Conservation (phyloP, 371 early-diverging fungal genomes). For the Actinomortierella wolfii region DNA sequence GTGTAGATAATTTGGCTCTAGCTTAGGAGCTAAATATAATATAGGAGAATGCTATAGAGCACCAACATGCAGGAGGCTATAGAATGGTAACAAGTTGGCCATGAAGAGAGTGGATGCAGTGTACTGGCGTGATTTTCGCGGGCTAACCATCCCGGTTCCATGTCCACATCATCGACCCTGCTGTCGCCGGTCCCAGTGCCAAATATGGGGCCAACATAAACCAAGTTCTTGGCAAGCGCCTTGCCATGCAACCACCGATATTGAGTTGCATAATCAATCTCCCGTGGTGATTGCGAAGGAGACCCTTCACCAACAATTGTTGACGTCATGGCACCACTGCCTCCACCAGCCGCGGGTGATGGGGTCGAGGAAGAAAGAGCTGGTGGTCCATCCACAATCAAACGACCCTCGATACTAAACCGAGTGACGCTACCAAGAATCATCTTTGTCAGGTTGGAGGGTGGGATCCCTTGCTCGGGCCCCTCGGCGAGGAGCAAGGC, state of each 20-base stretch:
- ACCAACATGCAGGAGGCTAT: too few relatives aligned
- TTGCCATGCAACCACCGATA: conserved; percentile 1
- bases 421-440: conserved; percentile 23
- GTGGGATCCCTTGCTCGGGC: conserved; percentile 17
- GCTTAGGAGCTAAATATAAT: too few relatives aligned
- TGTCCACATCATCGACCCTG: too few relatives aligned
- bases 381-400: conserved; percentile 7
- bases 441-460: conserved; percentile 3
- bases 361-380: conserved; percentile 2
- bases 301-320: neutral
- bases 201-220: conserved; percentile 16
- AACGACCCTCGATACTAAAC: conserved; percentile 17
- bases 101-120: too few relatives aligned
- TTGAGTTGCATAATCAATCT: neutral
- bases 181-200: too few relatives aligned
- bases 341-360: neutral
- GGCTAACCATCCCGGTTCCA: too few relatives aligned
- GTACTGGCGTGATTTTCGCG: too few relatives aligned
- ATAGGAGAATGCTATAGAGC: too few relatives aligned
- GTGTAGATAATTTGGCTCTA: too few relatives aligned
- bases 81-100: too few relatives aligned
- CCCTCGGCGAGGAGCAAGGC: conserved; percentile 36
- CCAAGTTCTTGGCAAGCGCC: conserved; percentile 22
- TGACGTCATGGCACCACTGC: neutral
- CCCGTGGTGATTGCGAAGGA: neutral